Evolutionary conservation across 495 filamentous ascomycete species (phyloP), one percentile per base, ranked within the genome.

Genomic region (Chlorociboria aeruginascens): DNA sequence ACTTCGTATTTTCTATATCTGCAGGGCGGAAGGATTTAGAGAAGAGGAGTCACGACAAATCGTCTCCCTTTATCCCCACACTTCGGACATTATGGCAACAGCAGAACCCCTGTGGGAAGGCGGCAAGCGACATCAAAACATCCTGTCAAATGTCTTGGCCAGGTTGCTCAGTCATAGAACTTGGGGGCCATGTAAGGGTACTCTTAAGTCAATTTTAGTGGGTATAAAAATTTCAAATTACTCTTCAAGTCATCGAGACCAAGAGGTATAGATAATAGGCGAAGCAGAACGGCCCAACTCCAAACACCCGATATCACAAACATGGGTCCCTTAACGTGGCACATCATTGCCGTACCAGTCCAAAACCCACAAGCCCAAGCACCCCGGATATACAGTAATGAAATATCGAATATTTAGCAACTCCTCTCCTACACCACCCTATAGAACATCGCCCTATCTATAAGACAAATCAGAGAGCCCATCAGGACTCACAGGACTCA

Each of bases 401-500:
- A 48, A 39, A 20, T 46, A 43, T 50, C 50, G 41, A 40, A 47
- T 30, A 35, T 30, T 28, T 30, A 41, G 30, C 32, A 43, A 36
- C 40, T 45, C 10, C 31, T 32, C 31, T 37, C 31, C 13, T 40
- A 29, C 28, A 46, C n/a, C 7, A 3, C 8, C 3, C 40, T 43
- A 54, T n/a, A n/a, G n/a, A n/a, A n/a, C n/a, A n/a, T n/a, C n/a
- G 8, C 8, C 3, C 40, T 43, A 54, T n/a, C 40, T 40, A 28
- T 52, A 54, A 8, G 57, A 46, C 43, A 40, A 40, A 40, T 56
- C 58, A 32, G 58, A 53, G 9, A 48, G 7, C 13, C 50, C 55
- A 29, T 58, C 49, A 3, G 56, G 49, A 46, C 61, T 66, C 40
- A 79, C 64, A 0, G 79, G 76, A 62, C 78, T 85, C 32, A 74